These are phyloP conservation scores for Arthrobotrys pseudoclavata DNA, from an alignment of 2,329 filamentous ascomycete genomes.

Conservation along the genomic window DNA sequence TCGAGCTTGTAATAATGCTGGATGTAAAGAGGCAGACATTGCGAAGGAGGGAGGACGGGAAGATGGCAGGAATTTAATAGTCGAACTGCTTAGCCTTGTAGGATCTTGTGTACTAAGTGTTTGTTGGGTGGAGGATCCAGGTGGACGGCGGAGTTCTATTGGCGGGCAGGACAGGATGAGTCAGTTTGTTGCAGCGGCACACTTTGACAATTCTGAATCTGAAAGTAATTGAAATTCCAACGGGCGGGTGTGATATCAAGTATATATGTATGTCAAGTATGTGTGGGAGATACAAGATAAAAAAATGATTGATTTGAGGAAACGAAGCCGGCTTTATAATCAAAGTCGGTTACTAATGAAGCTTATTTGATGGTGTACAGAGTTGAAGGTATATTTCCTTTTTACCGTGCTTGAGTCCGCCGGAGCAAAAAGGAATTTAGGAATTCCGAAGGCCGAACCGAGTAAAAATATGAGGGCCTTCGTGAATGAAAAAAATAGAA, in stretches of 20 bases:
- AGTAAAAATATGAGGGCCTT: neutral
- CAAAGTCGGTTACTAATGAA: conserved; percentile 16
- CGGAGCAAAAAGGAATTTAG: conserved; percentile 27
- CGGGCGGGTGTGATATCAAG: conserved; percentile 10
- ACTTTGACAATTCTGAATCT: neutral
- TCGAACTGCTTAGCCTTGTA: conserved; percentile 11
- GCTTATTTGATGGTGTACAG: conserved; percentile 16
- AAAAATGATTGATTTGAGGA: conserved; percentile 7
- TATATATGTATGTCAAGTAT: conserved; percentile 1
- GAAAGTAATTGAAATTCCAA: neutral
- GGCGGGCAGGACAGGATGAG: conserved; percentile 22
- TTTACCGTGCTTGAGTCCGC: conserved; percentile 31
- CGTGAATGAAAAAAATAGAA: neutral
- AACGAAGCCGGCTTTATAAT: conserved; percentile 48
- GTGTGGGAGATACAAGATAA: neutral
- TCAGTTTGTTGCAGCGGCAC: conserved; percentile 28
- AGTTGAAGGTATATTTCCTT: conserved; percentile 27
- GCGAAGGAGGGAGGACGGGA: neutral
- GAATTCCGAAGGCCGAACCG: conserved; percentile 30
- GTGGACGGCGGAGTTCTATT: conserved; percentile 7
- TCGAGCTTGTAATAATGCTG: conserved; percentile 50
- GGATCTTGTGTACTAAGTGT: conserved; percentile 19
- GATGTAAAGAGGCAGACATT: conserved; percentile 51
- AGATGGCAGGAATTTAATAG: conserved; percentile 15
- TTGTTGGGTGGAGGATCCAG: conserved; percentile 36